A percentile compares a stretch with the other conserved stretches of the same genome.
These are phyloP conservation scores for Golubevia pallescens DNA, from an alignment of 1,284 basidiomycete species.

Conservation along the genomic window DNA sequence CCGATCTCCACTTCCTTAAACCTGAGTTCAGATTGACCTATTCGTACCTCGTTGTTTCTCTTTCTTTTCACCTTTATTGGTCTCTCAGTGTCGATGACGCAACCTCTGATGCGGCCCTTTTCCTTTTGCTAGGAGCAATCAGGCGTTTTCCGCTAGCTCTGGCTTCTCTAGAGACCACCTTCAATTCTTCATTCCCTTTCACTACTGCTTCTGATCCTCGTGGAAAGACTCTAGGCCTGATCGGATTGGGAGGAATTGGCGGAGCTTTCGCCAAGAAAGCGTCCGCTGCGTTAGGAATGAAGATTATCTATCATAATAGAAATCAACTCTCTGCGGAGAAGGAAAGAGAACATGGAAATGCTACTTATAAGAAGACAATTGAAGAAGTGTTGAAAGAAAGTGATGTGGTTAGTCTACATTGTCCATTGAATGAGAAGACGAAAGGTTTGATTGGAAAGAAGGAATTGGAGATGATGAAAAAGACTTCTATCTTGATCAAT, in stretches of 20 bases:
- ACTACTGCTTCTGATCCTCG: not conserved
- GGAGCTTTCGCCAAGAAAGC: slow-evolving; percentile 46
- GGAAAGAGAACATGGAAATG: slow-evolving; percentile 33
- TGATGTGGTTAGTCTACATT: slow-evolving; percentile 68
- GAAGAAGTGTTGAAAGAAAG: slow-evolving; percentile 63
- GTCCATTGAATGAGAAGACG: slow-evolving; percentile 66
- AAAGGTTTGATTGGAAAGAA: slow-evolving; percentile 61
- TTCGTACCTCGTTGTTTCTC: too few relatives aligned
- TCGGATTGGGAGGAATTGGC: slow-evolving; percentile 54
- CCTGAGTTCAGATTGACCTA: not conserved
- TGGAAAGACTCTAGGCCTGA: slow-evolving; percentile 35
- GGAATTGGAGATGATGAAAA: slow-evolving; percentile 65
- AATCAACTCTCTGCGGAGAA: slow-evolving; percentile 19
- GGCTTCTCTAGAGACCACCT: slow-evolving; percentile 28
- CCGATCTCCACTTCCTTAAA: too few relatives aligned
- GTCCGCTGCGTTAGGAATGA: slow-evolving; percentile 43
- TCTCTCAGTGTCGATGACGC: slow-evolving; percentile 37
- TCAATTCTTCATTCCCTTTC: slow-evolving; percentile 32
- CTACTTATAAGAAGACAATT: slow-evolving; percentile 50
- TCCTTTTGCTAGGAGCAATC: slow-evolving; percentile 44
- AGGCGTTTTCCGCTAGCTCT: slow-evolving; percentile 40
- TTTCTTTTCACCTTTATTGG: slow-evolving; percentile 5
- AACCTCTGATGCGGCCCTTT: slow-evolving; percentile 49
- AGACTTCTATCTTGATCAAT: slow-evolving; percentile 66
- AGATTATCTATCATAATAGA: slow-evolving; percentile 52